Conservation (phyloP, 2,329 filamentous ascomycete species). For the Fusarium illudens region DNA sequence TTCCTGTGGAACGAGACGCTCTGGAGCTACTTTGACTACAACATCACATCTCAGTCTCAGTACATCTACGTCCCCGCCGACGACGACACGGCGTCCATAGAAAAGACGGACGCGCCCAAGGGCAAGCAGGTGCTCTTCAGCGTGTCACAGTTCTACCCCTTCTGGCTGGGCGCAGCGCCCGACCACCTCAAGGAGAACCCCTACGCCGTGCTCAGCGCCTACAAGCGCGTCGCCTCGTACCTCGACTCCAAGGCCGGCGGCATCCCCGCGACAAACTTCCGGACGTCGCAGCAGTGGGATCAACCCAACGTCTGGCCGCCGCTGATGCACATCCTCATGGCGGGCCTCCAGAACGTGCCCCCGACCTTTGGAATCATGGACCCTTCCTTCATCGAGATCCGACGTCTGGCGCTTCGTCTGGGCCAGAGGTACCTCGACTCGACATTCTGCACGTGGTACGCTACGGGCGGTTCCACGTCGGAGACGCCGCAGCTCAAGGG, state of each 20-base stretch:
- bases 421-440: constrained; percentile 73
- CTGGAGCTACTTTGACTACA: constrained; percentile 74
- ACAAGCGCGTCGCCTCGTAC: constrained; percentile 60
- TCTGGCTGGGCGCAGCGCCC: constrained; percentile 73
- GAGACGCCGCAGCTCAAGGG: constrained; percentile 60
- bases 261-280: constrained; percentile 69
- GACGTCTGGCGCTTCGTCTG: constrained; percentile 64
- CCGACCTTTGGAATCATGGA: constrained; percentile 63
- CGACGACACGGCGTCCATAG: constrained; percentile 46
- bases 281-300: constrained; percentile 73
- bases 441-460: constrained; percentile 75
- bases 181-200: constrained; percentile 65
- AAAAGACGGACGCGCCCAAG: constrained; percentile 55
- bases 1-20: constrained; percentile 72
- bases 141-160: constrained; percentile 70
- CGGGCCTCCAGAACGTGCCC: constrained; percentile 67
- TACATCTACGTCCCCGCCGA: constrained; percentile 63
- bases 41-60: constrained; percentile 66
- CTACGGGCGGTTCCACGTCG: constrained; percentile 69
- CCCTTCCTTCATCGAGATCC: constrained; percentile 62
- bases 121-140: constrained; percentile 67
- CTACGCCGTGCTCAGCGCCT: constrained; percentile 63
- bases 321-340: constrained; percentile 70
- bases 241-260: constrained; percentile 63
- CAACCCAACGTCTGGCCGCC: constrained; percentile 76